Percentiles rank a stretch among this genome's conserved stretches.
Evolutionary conservation across 805 yeast genomes (phyloP).

Genomic region (Lipomyces japonicus): DNA sequence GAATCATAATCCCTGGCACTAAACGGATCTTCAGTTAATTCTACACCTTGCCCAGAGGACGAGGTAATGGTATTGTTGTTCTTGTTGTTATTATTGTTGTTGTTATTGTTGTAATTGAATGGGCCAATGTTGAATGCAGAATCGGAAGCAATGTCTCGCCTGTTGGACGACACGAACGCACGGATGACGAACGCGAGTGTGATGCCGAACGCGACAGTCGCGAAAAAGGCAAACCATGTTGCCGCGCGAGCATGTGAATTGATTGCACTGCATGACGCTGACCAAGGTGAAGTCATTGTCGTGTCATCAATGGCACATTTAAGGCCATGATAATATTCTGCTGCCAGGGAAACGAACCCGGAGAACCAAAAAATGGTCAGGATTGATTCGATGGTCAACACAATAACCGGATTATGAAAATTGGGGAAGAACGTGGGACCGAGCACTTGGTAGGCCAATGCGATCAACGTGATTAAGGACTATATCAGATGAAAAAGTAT

Average conservation of each 20-base stretch:
- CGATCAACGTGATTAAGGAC: conserved; percentile 8
- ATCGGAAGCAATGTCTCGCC: background rate
- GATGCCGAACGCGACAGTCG: background rate
- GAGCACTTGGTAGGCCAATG: conserved; percentile 9
- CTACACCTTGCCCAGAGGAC: background rate
- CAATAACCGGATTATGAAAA: conserved; percentile 3
- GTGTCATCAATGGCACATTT: conserved; percentile 1
- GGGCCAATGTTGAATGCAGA: background rate
- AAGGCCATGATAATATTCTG: conserved; percentile 6
- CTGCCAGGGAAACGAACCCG: conserved; percentile 10
- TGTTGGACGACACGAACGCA: background rate
- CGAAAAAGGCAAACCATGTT: conserved; percentile 14
- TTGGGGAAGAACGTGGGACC: conserved; percentile 5
- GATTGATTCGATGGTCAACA: conserved; percentile 9
- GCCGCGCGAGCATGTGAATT: conserved; percentile 14
- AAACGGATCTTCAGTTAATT: conserved; percentile 11
- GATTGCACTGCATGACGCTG: conserved; percentile 6
- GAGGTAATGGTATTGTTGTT: too few species aligned
- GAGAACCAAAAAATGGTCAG: conserved; percentile 13
- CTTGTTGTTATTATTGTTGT: too few species aligned
- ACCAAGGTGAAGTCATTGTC: background rate
- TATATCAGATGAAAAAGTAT: too few species aligned
- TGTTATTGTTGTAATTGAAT: background rate
- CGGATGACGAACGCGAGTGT: conserved; percentile 10
- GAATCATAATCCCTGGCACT: conserved; percentile 15